Percentiles rank a stretch among this genome's conserved stretches.
These are phyloP conservation scores for Aphanocladium album DNA, from an alignment of 2,329 filamentous ascomycete genomes.

Conservation along the genomic window DNA sequence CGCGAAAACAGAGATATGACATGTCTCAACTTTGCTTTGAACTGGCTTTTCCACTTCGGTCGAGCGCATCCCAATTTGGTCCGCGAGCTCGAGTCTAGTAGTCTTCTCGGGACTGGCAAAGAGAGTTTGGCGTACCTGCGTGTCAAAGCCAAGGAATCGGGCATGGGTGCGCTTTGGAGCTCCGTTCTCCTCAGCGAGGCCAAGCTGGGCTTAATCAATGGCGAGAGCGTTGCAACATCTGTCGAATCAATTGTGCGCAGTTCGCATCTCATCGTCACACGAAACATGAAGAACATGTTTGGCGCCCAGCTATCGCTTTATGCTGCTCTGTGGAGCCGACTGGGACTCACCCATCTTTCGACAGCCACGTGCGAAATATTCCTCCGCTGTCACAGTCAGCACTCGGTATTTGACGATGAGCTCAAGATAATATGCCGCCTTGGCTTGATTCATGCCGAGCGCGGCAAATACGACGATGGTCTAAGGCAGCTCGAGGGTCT, in stretches of 20 bases:
- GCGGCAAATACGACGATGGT: slow-evolving; percentile 67
- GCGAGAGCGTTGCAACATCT: slow-evolving; percentile 57
- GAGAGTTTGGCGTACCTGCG: slow-evolving; percentile 82
- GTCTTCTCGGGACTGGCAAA: slow-evolving; percentile 70
- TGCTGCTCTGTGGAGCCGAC: slow-evolving; percentile 68
- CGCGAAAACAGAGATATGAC: slow-evolving; percentile 87
- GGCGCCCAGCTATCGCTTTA: slow-evolving; percentile 69
- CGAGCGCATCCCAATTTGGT: slow-evolving; percentile 76
- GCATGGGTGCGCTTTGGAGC: slow-evolving; percentile 80
- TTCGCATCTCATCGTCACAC: slow-evolving; percentile 74
- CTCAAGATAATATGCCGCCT: slow-evolving; percentile 69
- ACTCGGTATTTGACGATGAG: slow-evolving; percentile 65
- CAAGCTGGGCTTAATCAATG: slow-evolving; percentile 69
- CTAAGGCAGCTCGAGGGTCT: slow-evolving; percentile 39
- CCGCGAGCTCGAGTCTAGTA: slow-evolving; percentile 62
- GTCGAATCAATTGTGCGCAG: slow-evolving; percentile 78
- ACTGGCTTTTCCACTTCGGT: slow-evolving; percentile 94
- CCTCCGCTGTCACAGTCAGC: slow-evolving; percentile 61
- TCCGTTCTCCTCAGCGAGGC: slow-evolving; percentile 82
- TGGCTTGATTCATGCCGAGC: slow-evolving; percentile 55
- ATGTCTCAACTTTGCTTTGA: slow-evolving; percentile 91
- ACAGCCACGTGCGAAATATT: slow-evolving; percentile 66
- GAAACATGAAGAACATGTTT: slow-evolving; percentile 66
- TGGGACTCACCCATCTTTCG: slow-evolving; percentile 58
- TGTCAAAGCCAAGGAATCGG: slow-evolving; percentile 76